phyloP scores from a whole-genome alignment of 148 eudicot species.

The Dysphania ambrosioides region DNA sequence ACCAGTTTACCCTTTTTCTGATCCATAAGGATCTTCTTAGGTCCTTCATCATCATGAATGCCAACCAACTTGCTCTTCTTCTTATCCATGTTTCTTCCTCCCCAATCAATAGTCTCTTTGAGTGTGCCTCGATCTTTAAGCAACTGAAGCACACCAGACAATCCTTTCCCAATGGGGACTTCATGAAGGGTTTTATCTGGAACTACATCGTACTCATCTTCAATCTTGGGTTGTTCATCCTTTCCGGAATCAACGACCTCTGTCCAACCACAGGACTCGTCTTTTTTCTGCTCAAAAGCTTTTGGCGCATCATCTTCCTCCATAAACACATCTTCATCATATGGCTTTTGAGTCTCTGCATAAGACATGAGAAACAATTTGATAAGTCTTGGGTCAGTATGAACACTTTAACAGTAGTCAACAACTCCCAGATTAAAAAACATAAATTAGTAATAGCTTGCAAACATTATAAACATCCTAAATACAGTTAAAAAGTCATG shows the following conservation, averaged over 20 bases:
- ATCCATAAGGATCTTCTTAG: slow-evolving; percentile 77
- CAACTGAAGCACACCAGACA: slow-evolving; percentile 66
- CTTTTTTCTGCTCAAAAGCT: slow-evolving; percentile 42
- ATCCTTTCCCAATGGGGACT: slow-evolving; percentile 80
- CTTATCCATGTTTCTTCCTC: slow-evolving; percentile 99
- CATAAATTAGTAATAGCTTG: not conserved
- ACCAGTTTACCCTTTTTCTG: slow-evolving; percentile 92
- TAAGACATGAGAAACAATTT: slow-evolving; percentile 3
- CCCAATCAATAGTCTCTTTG: slow-evolving; percentile 89
- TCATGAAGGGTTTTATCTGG: slow-evolving; percentile 84
- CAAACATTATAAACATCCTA: slow-evolving; percentile 1
- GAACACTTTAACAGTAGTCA: not conserved
- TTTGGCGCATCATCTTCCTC: slow-evolving; percentile 81
- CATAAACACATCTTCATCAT: slow-evolving; percentile 84
- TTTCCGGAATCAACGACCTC: slow-evolving; percentile 46
- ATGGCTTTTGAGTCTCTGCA: slow-evolving; percentile 70
- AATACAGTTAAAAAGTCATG: not conserved
- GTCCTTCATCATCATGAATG: slow-evolving; percentile 49
- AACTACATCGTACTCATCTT: slow-evolving; percentile 47
- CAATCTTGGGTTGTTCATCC: slow-evolving; percentile 38
- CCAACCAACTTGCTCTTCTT: slow-evolving; percentile 94
- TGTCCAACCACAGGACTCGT: slow-evolving; percentile 56
- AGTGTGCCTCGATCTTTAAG: slow-evolving; percentile 81
- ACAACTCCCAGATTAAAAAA: not conserved
- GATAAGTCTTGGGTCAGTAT: not conserved